phyloP scores from a whole-genome alignment of 176 grass and related monocot species.

The Eleusine indica region DNA sequence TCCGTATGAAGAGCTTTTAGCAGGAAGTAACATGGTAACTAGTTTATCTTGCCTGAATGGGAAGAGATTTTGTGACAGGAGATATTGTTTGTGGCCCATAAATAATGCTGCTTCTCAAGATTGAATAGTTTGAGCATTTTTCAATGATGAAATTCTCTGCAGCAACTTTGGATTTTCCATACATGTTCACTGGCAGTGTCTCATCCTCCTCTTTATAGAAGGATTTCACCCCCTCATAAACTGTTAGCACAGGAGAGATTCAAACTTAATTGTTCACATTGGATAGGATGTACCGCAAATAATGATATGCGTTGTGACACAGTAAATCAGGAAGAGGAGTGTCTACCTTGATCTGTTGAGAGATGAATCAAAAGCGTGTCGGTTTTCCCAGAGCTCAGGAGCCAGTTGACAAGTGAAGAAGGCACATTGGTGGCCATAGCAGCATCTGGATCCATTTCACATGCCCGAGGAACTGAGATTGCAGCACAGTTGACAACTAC shows the following conservation, averaged over 20 bases:
- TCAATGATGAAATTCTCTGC: constrained; percentile 76
- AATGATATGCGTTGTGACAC: neutral
- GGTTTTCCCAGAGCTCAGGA: constrained; percentile 48
- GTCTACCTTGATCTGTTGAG: constrained; percentile 88
- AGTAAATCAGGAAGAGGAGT: neutral
- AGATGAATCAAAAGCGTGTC: constrained; percentile 79
- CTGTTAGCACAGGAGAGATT: constrained; percentile 46
- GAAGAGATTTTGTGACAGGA: constrained; percentile 85
- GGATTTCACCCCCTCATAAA: constrained; percentile 85
- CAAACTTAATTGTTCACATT: neutral
- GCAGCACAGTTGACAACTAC: constrained; percentile 88
- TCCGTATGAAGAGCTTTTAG: neutral
- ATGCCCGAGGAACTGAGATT: constrained; percentile 77
- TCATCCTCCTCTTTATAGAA: constrained; percentile 94
- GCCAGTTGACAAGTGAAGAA: constrained; percentile 70
- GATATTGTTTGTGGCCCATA: constrained; percentile 92
- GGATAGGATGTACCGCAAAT: neutral
- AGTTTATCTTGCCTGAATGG: constrained; percentile 63
- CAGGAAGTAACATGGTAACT: neutral
- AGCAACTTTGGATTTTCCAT: constrained; percentile 83
- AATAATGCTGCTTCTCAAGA: constrained; percentile 95
- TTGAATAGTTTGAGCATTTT: constrained; percentile 71
- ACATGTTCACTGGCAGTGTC: constrained; percentile 80
- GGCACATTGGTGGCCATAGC: constrained; percentile 81
- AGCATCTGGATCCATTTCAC: constrained; percentile 68